phyloP scores from a whole-genome alignment of 371 early-diverging fungal species.

The Globomyces sp. region DNA sequence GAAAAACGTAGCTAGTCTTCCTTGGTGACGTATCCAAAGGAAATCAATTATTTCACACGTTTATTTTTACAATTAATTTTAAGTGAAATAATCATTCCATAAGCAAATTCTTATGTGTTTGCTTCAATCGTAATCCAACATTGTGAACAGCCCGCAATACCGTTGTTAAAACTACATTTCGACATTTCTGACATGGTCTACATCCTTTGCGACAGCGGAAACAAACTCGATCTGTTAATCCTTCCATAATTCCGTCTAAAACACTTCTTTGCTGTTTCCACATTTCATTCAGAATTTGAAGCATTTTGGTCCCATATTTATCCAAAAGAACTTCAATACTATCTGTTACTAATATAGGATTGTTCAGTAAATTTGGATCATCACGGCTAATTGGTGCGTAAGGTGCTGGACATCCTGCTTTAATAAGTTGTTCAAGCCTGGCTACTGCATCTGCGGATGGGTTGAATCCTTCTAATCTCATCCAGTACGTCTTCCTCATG shows the following conservation, averaged over 20 bases:
- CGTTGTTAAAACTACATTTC: not conserved
- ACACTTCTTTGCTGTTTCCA: constrained; percentile 1
- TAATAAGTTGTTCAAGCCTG: constrained; percentile 3
- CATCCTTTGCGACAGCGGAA: not conserved
- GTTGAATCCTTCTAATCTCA: constrained; percentile 4
- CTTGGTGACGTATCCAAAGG: too few species aligned
- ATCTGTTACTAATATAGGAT: not conserved
- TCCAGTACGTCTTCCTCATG: constrained; percentile 19
- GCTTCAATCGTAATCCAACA: too few species aligned
- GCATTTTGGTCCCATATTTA: not conserved
- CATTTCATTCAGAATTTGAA: not conserved
- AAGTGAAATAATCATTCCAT: too few species aligned
- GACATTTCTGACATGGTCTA: not conserved
- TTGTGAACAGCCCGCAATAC: too few species aligned
- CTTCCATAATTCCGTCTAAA: not conserved
- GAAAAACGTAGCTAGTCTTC: too few species aligned
- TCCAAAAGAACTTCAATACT: not conserved
- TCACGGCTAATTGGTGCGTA: not conserved
- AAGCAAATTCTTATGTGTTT: too few species aligned
- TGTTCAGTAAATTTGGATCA: not conserved
- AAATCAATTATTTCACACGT: too few species aligned
- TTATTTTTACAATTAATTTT: too few species aligned
- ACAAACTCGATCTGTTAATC: not conserved
- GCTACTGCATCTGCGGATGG: not conserved
- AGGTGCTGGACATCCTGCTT: not conserved